phyloP scores from a whole-genome alignment of 2,329 filamentous ascomycete species.

The Sporothrix variecibatus region DNA sequence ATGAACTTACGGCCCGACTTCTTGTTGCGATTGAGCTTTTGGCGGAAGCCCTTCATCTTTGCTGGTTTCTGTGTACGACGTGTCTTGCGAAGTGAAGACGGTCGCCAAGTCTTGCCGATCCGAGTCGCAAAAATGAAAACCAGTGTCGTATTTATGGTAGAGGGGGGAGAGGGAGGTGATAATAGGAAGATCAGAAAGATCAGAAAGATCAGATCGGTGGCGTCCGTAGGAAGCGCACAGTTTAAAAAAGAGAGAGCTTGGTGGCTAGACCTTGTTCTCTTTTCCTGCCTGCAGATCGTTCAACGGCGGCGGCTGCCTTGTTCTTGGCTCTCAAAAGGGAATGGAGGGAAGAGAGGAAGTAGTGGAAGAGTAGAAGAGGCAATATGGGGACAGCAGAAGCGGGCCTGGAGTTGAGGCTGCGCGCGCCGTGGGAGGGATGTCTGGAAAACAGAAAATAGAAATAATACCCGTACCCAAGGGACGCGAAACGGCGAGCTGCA shows the following conservation, averaged over 20 bases:
- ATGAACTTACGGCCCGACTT: constrained; percentile 5
- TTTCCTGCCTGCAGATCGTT: background rate
- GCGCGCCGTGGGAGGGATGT: constrained; percentile 3
- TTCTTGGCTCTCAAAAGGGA: background rate
- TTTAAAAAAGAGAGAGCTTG: background rate
- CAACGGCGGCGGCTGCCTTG: constrained; percentile 13
- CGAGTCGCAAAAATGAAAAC: background rate
- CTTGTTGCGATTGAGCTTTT: constrained; percentile 27
- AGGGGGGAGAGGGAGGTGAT: background rate
- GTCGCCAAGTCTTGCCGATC: constrained; percentile 5
- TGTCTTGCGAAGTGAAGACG: background rate
- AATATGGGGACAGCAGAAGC: background rate
- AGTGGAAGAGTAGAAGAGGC: background rate
- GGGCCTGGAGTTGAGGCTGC: constrained; percentile 4
- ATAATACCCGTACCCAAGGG: background rate
- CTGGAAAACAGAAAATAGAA: background rate
- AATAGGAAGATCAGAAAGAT: background rate
- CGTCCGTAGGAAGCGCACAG: background rate
- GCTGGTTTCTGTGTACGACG: background rate
- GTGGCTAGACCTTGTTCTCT: background rate
- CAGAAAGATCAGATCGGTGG: background rate
- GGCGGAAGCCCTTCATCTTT: constrained; percentile 31
- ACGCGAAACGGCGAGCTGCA: background rate
- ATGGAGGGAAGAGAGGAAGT: background rate
- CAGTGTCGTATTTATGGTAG: background rate